phyloP scores from a whole-genome alignment of 176 grass and related monocot species.

The Aegilops longissima region DNA sequence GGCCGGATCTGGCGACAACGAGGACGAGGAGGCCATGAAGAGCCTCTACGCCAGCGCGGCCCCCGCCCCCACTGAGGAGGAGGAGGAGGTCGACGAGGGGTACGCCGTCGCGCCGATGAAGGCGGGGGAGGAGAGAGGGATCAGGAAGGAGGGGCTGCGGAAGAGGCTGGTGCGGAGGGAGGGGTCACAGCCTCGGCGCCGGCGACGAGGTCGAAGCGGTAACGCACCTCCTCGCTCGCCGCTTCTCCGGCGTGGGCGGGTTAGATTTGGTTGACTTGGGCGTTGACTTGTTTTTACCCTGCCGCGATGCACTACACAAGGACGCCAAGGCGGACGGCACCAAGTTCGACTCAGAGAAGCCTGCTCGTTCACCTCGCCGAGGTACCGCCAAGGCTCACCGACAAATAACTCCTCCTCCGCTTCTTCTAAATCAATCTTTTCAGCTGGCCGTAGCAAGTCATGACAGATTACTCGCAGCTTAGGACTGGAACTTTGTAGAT shows the following conservation, averaged over 20 bases:
- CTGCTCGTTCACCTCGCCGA: conserved; percentile 78
- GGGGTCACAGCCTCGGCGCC: conserved; percentile 42
- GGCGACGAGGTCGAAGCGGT: conserved; percentile 92
- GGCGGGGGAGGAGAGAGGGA: conserved; percentile 65
- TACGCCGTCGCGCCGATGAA: conserved; percentile 33
- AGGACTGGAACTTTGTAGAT: too few species aligned
- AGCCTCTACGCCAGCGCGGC: too few species aligned
- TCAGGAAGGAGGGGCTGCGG: conserved; percentile 68
- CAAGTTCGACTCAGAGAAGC: conserved; percentile 76
- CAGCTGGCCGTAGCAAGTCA: too few species aligned
- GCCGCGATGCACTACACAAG: conserved; percentile 81
- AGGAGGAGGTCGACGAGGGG: conserved; percentile 25
- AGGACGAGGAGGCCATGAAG: too few species aligned
- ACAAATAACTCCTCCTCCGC: not conserved
- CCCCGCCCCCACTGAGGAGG: too few species aligned
- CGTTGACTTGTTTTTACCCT: not conserved
- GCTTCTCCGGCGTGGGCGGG: not conserved
- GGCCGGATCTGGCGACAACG: too few species aligned
- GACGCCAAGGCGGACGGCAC: conserved; percentile 68
- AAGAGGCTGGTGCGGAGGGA: conserved; percentile 71
- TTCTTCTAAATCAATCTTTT: not conserved
- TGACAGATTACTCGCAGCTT: too few species aligned
- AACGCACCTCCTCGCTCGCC: not conserved
- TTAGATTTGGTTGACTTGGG: not conserved
- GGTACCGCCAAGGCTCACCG: conserved; percentile 27